Conservation (phyloP, 148 eudicot species). For the Nepenthes mirabilis region DNA sequence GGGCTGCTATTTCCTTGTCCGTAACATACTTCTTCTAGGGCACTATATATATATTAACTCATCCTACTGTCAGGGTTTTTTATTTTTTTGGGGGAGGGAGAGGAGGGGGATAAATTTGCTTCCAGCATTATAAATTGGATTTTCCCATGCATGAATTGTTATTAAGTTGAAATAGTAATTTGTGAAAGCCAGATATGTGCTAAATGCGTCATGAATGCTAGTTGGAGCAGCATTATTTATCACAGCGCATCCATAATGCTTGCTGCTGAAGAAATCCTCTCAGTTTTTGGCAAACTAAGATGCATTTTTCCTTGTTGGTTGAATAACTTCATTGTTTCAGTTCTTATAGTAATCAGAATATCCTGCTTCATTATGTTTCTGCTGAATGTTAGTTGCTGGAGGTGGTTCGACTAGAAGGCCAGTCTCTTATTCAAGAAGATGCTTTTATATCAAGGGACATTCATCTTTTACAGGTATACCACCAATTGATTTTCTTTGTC, state of each 20-base stretch:
- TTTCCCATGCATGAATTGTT: constrained; percentile 48
- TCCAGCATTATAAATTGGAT: constrained; percentile 71
- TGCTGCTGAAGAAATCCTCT: too few species aligned
- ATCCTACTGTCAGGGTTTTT: too few species aligned
- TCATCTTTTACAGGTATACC: constrained; percentile 72
- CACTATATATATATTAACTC: too few species aligned
- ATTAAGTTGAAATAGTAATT: constrained; percentile 92
- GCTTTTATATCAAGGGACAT: constrained; percentile 65
- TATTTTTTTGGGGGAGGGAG: background rate
- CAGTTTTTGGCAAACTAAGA: too few species aligned
- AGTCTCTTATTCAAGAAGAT: constrained; percentile 65
- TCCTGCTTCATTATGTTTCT: background rate
- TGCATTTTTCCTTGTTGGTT: too few species aligned
- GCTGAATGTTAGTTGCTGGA: constrained; percentile 50
- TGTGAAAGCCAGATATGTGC: constrained; percentile 46
- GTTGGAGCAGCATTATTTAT: too few species aligned
- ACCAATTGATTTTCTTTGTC: background rate
- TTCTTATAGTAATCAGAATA: constrained; percentile 17
- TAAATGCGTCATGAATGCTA: constrained; percentile 21
- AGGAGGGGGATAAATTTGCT: constrained; percentile 35
- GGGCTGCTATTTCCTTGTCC: too few species aligned
- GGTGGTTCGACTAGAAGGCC: constrained; percentile 94
- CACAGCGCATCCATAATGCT: too few species aligned
- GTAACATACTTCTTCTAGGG: too few species aligned
- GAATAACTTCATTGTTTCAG: constrained; percentile 8